phyloP scores from a whole-genome alignment of 2,329 filamentous ascomycete species.

The Fonsecaea monophora region DNA sequence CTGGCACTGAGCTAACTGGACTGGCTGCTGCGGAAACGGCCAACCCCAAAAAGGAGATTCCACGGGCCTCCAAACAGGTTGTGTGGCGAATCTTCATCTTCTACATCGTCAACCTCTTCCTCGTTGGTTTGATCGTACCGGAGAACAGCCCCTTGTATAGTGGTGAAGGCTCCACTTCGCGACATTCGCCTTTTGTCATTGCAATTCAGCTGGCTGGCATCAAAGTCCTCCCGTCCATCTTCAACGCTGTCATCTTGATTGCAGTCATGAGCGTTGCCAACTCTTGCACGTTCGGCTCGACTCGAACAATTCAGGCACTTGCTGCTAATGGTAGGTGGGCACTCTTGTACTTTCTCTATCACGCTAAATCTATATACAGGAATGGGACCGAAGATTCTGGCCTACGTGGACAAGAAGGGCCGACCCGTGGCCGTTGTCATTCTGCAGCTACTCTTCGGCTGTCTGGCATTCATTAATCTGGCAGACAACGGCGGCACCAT shows the following conservation, averaged over 20 bases:
- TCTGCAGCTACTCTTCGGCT: conserved; percentile 70
- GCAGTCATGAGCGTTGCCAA: conserved; percentile 91
- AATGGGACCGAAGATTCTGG: conserved; percentile 77
- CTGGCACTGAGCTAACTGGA: conserved; percentile 68
- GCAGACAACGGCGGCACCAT: conserved; percentile 55
- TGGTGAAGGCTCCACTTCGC: conserved; percentile 70
- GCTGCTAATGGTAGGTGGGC: conserved; percentile 53
- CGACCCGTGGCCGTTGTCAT: conserved; percentile 77
- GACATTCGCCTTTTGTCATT: conserved; percentile 90
- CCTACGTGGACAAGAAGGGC: conserved; percentile 82
- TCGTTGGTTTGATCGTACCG: conserved; percentile 83
- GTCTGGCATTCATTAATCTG: conserved; percentile 78
- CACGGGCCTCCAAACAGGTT: conserved; percentile 84
- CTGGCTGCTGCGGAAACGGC: conserved; percentile 65
- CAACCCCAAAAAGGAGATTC: conserved; percentile 72
- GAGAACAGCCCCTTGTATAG: conserved; percentile 53
- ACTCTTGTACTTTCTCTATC: background rate
- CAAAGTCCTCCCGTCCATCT: conserved; percentile 78
- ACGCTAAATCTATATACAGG: conserved; percentile 46
- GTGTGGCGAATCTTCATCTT: conserved; percentile 95
- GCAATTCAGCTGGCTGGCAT: conserved; percentile 87
- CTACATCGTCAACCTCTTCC: conserved; percentile 80
- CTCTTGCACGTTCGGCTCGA: conserved; percentile 88
- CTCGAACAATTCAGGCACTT: conserved; percentile 84
- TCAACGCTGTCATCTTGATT: conserved; percentile 94